These are phyloP conservation scores for Canavalia gladiata DNA, from an alignment of 306 rosid species.

Conservation along the genomic window DNA sequence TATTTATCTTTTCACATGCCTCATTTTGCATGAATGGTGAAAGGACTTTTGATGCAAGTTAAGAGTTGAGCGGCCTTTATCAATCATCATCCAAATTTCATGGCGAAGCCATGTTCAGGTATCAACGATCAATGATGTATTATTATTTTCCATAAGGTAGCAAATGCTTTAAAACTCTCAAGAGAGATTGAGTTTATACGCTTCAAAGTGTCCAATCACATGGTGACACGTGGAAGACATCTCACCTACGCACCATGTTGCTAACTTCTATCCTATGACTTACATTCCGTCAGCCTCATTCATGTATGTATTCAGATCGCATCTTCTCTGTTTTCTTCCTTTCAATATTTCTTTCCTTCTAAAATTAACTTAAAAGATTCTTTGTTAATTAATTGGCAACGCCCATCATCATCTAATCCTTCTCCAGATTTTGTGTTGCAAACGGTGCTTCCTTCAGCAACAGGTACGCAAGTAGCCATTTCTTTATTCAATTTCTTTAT, in stretches of 20 bases:
- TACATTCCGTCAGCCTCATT: not conserved
- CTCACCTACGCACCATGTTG: not conserved
- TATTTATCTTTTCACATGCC: not conserved
- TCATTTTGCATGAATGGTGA: not conserved
- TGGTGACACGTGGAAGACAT: slow-evolving; percentile 9
- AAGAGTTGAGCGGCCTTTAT: not conserved
- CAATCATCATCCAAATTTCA: not conserved
- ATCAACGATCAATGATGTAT: not conserved
- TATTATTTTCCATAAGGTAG: not conserved
- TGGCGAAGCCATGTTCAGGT: not conserved
- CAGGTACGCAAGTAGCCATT: slow-evolving; percentile 34
- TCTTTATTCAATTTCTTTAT: not conserved
- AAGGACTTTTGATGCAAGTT: not conserved
- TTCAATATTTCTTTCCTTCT: not conserved
- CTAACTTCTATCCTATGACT: not conserved
- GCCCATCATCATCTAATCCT: not conserved
- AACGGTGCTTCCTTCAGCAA: slow-evolving; percentile 19
- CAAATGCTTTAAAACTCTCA: not conserved
- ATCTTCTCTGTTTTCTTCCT: slow-evolving; percentile 17
- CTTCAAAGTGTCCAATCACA: not conserved
- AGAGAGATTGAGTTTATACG: not conserved
- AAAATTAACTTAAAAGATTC: not conserved
- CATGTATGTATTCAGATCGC: not conserved
- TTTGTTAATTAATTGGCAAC: not conserved
- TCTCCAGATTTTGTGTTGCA: slow-evolving; percentile 1